Evolutionary conservation across 495 filamentous ascomycete species (phyloP), one percentile per base, ranked within the genome.

Genomic region (Aspergillus ellipticus): DNA sequence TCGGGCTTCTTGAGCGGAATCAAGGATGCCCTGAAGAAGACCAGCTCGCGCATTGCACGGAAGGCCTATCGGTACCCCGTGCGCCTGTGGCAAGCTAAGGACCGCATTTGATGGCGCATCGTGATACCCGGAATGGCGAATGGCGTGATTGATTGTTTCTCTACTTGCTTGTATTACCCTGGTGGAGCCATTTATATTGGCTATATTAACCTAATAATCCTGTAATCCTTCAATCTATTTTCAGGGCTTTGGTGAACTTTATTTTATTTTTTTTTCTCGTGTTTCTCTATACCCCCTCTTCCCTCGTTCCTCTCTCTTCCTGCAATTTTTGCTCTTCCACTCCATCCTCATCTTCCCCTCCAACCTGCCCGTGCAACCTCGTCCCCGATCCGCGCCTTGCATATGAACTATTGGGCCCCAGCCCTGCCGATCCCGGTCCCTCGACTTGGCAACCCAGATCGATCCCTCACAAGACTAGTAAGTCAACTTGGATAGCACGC

Each of bases 1-100:
- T 6, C 58, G 8, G 84, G 84, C 6, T 85, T 85, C 62, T 65
- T 88, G 57, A 66, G 70, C 26, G 63, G 60, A 28, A 66, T 84
- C 20, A 53, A 47, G n/a, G 52, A 64, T 26, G 62, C 66, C 19
- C 51, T 75, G 16, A 60, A 54, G 19, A 28, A 59, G 57, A 64
- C 43, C 9, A 28, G 20, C 3, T 48, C 45, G 45, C 13, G 45
- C 4, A 29, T 48, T 28, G 3, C 24, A 8, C 28, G 26, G 13
- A 20, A 15, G 4, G 26, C 15, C 15, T 48, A 28, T 16, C 45
- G 45, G 3, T 29, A 7, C 7, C 45, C 45, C 3, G 10, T 29
- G 13, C 35, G 35, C 5, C 10, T 4, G 35, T 39, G 35, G 35
- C 35, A 1, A 2, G 9, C 13, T 33, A 13, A 13, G 31, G 9